Percentiles rank a stretch among this genome's conserved stretches.
Conservation (phyloP, 225 moss, liverwort and hornwort genomes). For the Straminergon stramineum region DNA sequence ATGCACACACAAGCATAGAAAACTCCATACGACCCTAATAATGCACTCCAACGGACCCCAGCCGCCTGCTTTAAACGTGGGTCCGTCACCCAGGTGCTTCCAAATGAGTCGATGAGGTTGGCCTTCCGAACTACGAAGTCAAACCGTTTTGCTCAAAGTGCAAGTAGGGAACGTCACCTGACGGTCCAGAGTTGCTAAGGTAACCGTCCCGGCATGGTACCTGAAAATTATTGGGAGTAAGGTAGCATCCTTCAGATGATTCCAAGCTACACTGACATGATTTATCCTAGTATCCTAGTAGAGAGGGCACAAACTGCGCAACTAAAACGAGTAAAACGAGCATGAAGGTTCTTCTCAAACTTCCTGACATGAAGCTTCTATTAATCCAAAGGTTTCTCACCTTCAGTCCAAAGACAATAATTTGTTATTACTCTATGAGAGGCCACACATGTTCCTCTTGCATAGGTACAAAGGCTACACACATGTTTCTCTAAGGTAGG, state of each 20-base stretch:
- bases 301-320: background rate
- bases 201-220: background rate
- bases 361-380: background rate
- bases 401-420: background rate
- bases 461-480: background rate
- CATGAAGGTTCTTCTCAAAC: background rate
- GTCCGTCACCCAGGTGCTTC: background rate
- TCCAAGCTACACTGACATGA: background rate
- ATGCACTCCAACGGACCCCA: background rate
- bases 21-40: background rate
- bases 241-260: background rate
- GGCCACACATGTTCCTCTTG: background rate
- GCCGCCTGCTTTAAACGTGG: background rate
- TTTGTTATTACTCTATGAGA: background rate
- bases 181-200: background rate
- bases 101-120: background rate
- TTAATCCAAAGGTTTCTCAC: background rate
- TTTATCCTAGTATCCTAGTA: background rate
- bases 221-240: background rate
- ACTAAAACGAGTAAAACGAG: too few relatives aligned
- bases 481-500: background rate
- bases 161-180: background rate
- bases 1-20: background rate
- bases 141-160: background rate
- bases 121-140: background rate